A percentile compares a stretch with the other conserved stretches of the same genome.
Evolutionary conservation across 2,329 filamentous ascomycete genomes (phyloP).

Genomic region (Fusarium chaquense): DNA sequence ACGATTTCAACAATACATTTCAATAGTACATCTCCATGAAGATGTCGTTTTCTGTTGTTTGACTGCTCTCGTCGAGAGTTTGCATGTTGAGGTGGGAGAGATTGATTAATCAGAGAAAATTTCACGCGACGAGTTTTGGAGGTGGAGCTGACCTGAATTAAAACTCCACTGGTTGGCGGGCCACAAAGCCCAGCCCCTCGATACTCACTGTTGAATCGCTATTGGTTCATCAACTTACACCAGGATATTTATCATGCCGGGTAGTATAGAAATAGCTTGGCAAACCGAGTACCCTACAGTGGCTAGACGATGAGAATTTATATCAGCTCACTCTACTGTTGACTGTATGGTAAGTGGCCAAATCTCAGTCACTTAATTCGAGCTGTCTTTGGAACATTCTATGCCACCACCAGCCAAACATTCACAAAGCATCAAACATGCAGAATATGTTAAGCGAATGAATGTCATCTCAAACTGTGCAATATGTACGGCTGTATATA

Average conservation of each 20-base stretch:
- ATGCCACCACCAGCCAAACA: neutral
- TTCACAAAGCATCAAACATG: neutral
- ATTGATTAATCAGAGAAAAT: constrained; percentile 17
- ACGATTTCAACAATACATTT: neutral
- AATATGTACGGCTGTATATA: constrained; percentile 30
- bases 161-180: constrained; percentile 29
- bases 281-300: neutral
- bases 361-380: neutral
- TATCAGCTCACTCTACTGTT: constrained; percentile 22
- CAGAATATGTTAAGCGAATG: neutral
- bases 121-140: constrained; percentile 25
- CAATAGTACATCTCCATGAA: neutral
- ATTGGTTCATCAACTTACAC: constrained; percentile 27
- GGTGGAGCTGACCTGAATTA: constrained; percentile 9
- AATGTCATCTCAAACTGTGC: neutral
- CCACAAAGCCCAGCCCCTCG: constrained; percentile 17
- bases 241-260: neutral
- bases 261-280: neutral
- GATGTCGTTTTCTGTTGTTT: neutral
- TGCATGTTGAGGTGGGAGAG: neutral
- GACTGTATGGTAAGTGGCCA: constrained; percentile 19
- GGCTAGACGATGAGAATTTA: constrained; percentile 21
- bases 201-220: neutral
- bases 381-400: neutral
- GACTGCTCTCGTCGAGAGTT: neutral